Conservation (phyloP, 2,329 filamentous ascomycete species). For the Penicillium vulpinum region DNA sequence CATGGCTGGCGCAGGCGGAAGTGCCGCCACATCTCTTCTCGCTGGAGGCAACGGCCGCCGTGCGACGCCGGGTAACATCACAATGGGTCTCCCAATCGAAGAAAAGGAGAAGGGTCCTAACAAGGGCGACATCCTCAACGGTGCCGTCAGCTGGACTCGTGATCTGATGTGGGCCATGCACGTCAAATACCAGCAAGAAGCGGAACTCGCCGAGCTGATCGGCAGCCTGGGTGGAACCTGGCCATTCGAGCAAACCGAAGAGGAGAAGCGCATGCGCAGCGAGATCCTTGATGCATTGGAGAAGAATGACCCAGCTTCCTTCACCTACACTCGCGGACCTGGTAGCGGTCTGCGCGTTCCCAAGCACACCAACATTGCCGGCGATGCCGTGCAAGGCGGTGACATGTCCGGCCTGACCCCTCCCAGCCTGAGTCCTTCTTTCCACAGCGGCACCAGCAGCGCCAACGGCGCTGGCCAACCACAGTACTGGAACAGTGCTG, state of each 20-base stretch:
- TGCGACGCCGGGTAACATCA: constrained; percentile 80
- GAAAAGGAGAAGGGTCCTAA: constrained; percentile 99
- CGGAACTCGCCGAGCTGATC: constrained; percentile 77
- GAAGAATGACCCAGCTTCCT: constrained; percentile 73
- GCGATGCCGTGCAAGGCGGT: constrained; percentile 64
- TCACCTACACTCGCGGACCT: constrained; percentile 78
- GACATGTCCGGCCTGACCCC: constrained; percentile 52
- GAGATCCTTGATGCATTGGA: constrained; percentile 85
- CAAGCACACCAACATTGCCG: constrained; percentile 87
- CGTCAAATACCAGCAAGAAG: constrained; percentile 83
- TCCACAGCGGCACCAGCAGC: constrained; percentile 70
- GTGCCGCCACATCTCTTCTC: constrained; percentile 75
- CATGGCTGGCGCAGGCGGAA: constrained; percentile 63
- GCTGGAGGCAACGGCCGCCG: constrained; percentile 81
- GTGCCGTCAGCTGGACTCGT: constrained; percentile 92
- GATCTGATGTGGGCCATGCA: constrained; percentile 98
- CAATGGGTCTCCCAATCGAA: constrained; percentile 86
- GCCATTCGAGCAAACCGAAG: constrained; percentile 82
- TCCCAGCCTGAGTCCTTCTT: constrained; percentile 67
- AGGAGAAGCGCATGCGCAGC: constrained; percentile 92
- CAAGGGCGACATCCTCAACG: constrained; percentile 97
- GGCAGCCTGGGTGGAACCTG: constrained; percentile 70
- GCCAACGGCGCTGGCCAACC: constrained; percentile 52
- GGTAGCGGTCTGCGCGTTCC: constrained; percentile 88
- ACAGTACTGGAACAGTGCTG: constrained; percentile 54